Conservation (phyloP, 2,329 filamentous ascomycete species). For the Penicillium sp. region DNA sequence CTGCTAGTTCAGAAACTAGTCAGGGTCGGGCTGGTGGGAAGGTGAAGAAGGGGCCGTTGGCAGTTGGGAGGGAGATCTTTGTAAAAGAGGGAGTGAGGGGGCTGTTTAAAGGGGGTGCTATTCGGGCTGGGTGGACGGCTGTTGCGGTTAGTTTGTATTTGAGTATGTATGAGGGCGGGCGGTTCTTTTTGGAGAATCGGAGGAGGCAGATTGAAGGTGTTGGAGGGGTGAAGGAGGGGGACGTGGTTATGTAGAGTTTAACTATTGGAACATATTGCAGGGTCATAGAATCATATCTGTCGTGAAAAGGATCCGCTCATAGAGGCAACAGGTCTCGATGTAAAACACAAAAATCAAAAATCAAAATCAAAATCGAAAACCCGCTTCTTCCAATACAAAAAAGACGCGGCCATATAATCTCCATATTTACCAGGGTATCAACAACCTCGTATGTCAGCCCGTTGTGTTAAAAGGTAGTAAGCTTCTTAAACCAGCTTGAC, state of each 20-base stretch:
- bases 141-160: conserved; percentile 81
- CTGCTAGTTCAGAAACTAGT: conserved; percentile 44
- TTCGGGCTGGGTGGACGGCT: conserved; percentile 78
- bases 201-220: conserved; percentile 20
- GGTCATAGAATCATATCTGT: conserved; percentile 11
- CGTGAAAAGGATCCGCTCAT: conserved; percentile 3
- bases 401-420: background rate
- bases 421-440: background rate
- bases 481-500: conserved; percentile 46
- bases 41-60: conserved; percentile 47
- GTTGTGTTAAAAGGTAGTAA: conserved; percentile 26
- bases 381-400: background rate
- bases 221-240: background rate
- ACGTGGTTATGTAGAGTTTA: conserved; percentile 4
- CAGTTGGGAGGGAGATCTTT: conserved; percentile 65
- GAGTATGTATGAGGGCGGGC: conserved; percentile 79
- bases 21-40: conserved; percentile 11
- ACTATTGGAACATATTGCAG: too few species aligned
- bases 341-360: too few species aligned
- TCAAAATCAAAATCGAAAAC: background rate
- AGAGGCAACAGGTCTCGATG: background rate
- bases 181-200: conserved; percentile 55
- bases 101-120: conserved; percentile 68
- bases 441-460: background rate
- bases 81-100: conserved; percentile 67